Conservation (phyloP, 2,329 filamentous ascomycete genomes). For the Colletotrichum coccodes region DNA sequence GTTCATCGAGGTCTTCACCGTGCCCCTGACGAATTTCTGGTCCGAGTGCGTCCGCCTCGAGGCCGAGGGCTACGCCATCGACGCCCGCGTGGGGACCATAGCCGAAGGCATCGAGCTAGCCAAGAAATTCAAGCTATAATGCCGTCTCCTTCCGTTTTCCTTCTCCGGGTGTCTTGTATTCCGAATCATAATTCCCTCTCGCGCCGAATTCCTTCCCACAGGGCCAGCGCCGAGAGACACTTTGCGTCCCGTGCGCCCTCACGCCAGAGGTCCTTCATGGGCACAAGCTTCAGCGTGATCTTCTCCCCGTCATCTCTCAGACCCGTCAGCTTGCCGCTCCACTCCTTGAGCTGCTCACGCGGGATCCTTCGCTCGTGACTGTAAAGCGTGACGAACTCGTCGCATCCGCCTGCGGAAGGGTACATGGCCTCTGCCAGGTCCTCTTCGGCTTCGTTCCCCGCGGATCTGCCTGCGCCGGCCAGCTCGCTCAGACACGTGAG, state of each 20-base stretch:
- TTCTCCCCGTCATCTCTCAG: slow-evolving; percentile 68
- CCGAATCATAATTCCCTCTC: slow-evolving; percentile 52
- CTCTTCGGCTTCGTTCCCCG: slow-evolving; percentile 42
- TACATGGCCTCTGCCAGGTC: slow-evolving; percentile 61
- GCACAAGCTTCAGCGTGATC: slow-evolving; percentile 70
- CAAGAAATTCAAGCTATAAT: slow-evolving; percentile 60
- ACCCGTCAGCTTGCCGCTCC: slow-evolving; percentile 68
- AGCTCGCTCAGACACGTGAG: slow-evolving; percentile 64
- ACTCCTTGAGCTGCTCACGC: slow-evolving; percentile 60
- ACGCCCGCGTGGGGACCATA: slow-evolving; percentile 80
- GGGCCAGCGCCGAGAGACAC: slow-evolving; percentile 65
- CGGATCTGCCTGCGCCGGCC: slow-evolving; percentile 41
- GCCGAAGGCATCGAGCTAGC: slow-evolving; percentile 83
- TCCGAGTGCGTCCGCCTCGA: slow-evolving; percentile 74
- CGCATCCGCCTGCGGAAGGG: slow-evolving; percentile 68
- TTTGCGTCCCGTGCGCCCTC: slow-evolving; percentile 69
- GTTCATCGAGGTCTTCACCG: slow-evolving; percentile 82
- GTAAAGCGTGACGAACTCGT: slow-evolving; percentile 70
- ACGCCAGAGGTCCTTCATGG: slow-evolving; percentile 65
- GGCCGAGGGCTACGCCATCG: slow-evolving; percentile 78
- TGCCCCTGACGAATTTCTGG: slow-evolving; percentile 73
- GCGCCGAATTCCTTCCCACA: slow-evolving; percentile 66
- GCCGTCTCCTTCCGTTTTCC: neutral
- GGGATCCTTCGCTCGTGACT: slow-evolving; percentile 64
- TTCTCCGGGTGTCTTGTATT: too few species aligned